A percentile compares a stretch with the other conserved stretches of the same genome.
Conservation (phyloP, 257 asterid genomes). For the Solanum chiquidenum region DNA sequence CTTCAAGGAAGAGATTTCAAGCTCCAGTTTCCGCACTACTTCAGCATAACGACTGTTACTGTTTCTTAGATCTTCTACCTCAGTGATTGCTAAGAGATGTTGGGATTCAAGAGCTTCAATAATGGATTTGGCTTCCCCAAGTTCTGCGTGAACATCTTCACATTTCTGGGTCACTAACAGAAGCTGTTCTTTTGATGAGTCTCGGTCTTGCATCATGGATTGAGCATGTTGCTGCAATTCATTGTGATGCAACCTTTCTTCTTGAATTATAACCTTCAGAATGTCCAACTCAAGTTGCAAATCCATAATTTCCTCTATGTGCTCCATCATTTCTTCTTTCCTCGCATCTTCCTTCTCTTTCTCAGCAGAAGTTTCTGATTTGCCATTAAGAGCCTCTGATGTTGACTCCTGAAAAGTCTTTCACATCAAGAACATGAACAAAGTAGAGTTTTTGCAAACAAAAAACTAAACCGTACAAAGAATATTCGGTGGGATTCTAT, state of each 20-base stretch:
- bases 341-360: conserved; percentile 23
- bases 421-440: conserved; percentile 5
- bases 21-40: conserved; percentile 40
- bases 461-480: not conserved
- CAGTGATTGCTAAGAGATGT: conserved; percentile 52
- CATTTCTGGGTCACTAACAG: conserved; percentile 32
- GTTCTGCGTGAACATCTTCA: conserved; percentile 49
- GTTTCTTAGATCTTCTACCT: conserved; percentile 61
- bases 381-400: conserved; percentile 23
- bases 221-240: conserved; percentile 46
- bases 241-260: conserved; percentile 47
- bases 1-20: conserved; percentile 48
- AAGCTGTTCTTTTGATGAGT: conserved; percentile 42
- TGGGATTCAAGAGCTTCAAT: conserved; percentile 92
- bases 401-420: conserved; percentile 59
- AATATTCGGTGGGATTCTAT: not conserved
- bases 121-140: conserved; percentile 43
- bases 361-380: conserved; percentile 12
- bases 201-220: conserved; percentile 42
- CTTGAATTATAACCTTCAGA: conserved; percentile 65
- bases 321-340: conserved; percentile 14
- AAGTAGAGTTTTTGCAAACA: not conserved
- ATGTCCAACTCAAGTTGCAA: conserved; percentile 89
- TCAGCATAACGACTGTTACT: conserved; percentile 31
- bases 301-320: conserved; percentile 48